Conservation (phyloP, 768 basidiomycete species). For the Agrocybe chaxingu region DNA sequence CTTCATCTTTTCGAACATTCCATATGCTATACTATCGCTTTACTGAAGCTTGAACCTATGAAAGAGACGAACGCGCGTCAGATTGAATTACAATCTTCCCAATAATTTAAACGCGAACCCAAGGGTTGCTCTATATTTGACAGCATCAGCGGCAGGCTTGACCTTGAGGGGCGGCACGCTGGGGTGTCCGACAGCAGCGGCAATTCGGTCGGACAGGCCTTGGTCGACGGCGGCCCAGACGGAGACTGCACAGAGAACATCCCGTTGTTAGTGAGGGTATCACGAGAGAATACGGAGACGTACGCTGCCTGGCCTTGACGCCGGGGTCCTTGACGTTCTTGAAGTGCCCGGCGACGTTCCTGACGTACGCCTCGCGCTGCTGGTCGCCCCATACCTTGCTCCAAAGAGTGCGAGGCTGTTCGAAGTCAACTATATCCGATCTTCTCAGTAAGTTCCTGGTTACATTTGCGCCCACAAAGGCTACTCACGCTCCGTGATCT, state of each 20-base stretch:
- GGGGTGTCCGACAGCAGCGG: slow-evolving; percentile 64
- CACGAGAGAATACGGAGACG: slow-evolving; percentile 22
- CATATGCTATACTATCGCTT: too few species aligned
- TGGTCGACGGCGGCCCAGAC: slow-evolving; percentile 82
- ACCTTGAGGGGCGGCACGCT: slow-evolving; percentile 57
- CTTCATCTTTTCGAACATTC: too few species aligned
- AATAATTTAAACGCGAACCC: slow-evolving; percentile 24
- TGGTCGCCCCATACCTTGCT: slow-evolving; percentile 62
- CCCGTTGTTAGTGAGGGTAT: not conserved
- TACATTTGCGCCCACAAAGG: not conserved
- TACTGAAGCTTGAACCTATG: slow-evolving; percentile 12
- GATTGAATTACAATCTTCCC: slow-evolving; percentile 6
- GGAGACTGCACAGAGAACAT: slow-evolving; percentile 46
- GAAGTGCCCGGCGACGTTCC: slow-evolving; percentile 67
- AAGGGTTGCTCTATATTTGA: slow-evolving; percentile 46
- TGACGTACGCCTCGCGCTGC: slow-evolving; percentile 57
- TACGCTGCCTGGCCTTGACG: slow-evolving; percentile 66
- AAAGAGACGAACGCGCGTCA: not conserved
- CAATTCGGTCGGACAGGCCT: slow-evolving; percentile 70
- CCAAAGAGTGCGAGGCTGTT: slow-evolving; percentile 76
- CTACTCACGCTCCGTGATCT: slow-evolving; percentile 75
- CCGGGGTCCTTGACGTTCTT: slow-evolving; percentile 54
- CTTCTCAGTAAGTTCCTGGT: not conserved
- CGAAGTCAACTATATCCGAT: slow-evolving; percentile 64
- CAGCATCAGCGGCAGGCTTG: slow-evolving; percentile 56